Base-by-base conservation (phyloP, 1,284 basidiomycete species). In the Retiboletus flavoniger region DNA sequence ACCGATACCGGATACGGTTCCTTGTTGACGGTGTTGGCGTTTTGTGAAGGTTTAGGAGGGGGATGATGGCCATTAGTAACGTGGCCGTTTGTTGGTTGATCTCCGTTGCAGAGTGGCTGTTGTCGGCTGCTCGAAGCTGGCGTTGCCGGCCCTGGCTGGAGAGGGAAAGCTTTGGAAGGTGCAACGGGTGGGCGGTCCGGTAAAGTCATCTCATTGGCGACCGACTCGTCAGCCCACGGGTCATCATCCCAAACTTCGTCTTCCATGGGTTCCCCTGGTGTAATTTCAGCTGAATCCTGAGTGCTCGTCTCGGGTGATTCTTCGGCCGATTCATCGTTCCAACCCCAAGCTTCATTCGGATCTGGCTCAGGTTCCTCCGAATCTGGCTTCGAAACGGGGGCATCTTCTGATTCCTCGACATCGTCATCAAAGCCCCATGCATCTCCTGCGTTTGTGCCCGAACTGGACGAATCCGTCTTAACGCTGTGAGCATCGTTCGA, bases 391-490 rank as follows among this genome's bases (percentile, higher is more conserved):
- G 47, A 64, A 59, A 36, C 58, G 13, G 32, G 41, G 21, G 28
- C 14, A 47, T 47, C 59, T 42, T 55, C 56, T 38, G 45, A 38
- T 48, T 48, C 57, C 41, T 69, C 71, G 5, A 70, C 56, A 13
- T 80, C 80, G 49, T 84, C 82, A 50, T 82, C 79, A 49, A 87
- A 80, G 38, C 80, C 83, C 84, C 83, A 84, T 4, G 74, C 75
- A 60, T 76, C 77, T 19, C 72, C 76, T 28, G 57, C 24, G 35
- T 59, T 57, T 11, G 61, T 47, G 10, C 41, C 24, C 6, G 68
- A 72, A 21, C 54, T 58, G 1, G 66, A 66, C 16, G 60, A 60
- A 51, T 55, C 56, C n/a, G 57, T 57, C 31, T 35, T 56, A 4
- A 52, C 47, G 29, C 49, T 55, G 16, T 41, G 56, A 17, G 36